Base-by-base conservation (phyloP, 192 early-diverging fungal species). In the Phlyctochytrium bullatum region DNA sequence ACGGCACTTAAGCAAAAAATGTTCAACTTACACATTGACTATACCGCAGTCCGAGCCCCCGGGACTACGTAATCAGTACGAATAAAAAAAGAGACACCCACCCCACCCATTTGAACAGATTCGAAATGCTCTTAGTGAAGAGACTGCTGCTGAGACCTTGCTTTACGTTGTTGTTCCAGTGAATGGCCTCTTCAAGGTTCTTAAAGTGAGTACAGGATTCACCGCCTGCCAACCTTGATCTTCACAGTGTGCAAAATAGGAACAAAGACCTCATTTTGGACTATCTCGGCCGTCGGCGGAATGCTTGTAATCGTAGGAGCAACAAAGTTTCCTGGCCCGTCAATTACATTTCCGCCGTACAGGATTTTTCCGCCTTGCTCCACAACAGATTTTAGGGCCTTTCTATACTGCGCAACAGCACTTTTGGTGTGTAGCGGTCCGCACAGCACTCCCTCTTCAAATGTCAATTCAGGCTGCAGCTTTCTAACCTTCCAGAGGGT, bases 221-320 rank as follows among this genome's bases (percentile, higher is more conserved):
- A 23, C 51, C 2, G 20, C 54, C 23, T n/a, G 61, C 57, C 10
- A 17, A 77, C 69, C 67, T 71, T 79, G 35, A 79, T 75, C 29
- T 72, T 64, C 40, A 35, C 34, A 31, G 62, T 66, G 40, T 73
- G 67, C 3, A 68, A 59, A 51, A 96, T 94, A 1, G 95, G 95
- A 31, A 92, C 95, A 86, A 98, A 98, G 61, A 94, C 88, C 80
- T 98, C 95, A 71, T 93, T 86, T 75, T 94, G 89, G 52, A 93
- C 91, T 4, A 98, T 87, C 0, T 87, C 83, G 23, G 91, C 89
- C 59, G 84, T 81, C 24, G 88, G 81, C 34, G 71, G 66, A 32
- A 96, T 90, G 71, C 81, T 80, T n/a, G 93, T 96, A 69, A 98
- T 88, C 10, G 95, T 93, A 24, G 95, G 95, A 66, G 86, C 83